Evolutionary conservation across 148 eudicot species (phyloP).

Genomic region (Amaranthus cruentus): DNA sequence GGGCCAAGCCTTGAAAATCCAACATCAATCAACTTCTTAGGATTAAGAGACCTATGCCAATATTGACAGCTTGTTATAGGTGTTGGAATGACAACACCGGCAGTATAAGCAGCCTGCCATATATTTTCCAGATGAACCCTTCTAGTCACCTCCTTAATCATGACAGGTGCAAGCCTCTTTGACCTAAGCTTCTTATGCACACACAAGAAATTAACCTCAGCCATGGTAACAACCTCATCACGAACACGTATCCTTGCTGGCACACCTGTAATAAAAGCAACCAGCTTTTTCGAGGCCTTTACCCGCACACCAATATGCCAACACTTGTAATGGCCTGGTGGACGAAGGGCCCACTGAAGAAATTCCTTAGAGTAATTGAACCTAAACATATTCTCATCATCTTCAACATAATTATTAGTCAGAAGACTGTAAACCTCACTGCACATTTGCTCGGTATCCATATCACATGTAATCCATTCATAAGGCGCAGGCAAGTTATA

Average conservation of each 20-base stretch:
- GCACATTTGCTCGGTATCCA: conserved; percentile 70
- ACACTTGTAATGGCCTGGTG: conserved; percentile 69
- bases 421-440: conserved; percentile 64
- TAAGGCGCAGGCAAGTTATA: conserved; percentile 65
- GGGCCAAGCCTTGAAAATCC: conserved; percentile 91
- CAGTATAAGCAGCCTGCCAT: conserved; percentile 96
- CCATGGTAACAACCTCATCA: conserved; percentile 59
- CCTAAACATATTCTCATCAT: conserved; percentile 90
- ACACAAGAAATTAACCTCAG: conserved; percentile 82
- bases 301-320: conserved; percentile 92
- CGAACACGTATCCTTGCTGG: conserved; percentile 75
- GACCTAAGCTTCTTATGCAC: conserved; percentile 87
- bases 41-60: conserved; percentile 83
- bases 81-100: conserved; percentile 84
- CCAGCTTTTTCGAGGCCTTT: conserved; percentile 67
- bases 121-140: conserved; percentile 83
- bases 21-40: conserved; percentile 87
- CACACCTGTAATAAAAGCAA: conserved; percentile 78
- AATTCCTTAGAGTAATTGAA: conserved; percentile 85
- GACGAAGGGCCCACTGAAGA: conserved; percentile 79
- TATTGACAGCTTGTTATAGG: conserved; percentile 81
- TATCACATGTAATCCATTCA: conserved; percentile 89
- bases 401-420: conserved; percentile 82
- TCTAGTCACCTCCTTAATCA: conserved; percentile 95
- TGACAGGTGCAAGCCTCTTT: conserved; percentile 81